phyloP scores from a whole-genome alignment of 2,329 filamentous ascomycete species.

The Neocatenulostroma microsporum region DNA sequence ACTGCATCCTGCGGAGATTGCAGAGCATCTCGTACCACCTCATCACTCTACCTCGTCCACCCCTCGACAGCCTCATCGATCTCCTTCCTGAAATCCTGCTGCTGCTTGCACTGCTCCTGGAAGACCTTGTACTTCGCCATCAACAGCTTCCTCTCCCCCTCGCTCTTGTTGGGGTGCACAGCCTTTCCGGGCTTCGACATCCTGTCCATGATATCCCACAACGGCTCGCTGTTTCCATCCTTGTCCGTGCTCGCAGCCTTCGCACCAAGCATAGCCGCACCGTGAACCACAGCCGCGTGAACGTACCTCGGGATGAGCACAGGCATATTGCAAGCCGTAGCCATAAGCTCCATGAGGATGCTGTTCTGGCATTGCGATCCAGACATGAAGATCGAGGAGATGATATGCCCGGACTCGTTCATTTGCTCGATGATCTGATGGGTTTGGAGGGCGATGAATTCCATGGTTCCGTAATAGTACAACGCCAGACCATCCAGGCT shows the following conservation, averaged over 20 bases:
- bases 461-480: slow-evolving; percentile 92
- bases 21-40: too few relatives aligned
- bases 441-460: slow-evolving; percentile 96
- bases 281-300: slow-evolving; percentile 90
- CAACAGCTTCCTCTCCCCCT: slow-evolving; percentile 68
- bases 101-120: slow-evolving; percentile 79
- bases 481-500: slow-evolving; percentile 79
- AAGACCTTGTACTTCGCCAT: slow-evolving; percentile 93
- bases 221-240: slow-evolving; percentile 69
- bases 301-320: slow-evolving; percentile 91
- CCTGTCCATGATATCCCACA: slow-evolving; percentile 96
- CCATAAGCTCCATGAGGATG: slow-evolving; percentile 83
- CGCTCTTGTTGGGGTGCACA: slow-evolving; percentile 65
- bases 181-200: slow-evolving; percentile 91
- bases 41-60: slow-evolving; percentile 25
- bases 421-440: slow-evolving; percentile 90
- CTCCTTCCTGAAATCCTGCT: slow-evolving; percentile 71
- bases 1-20: too few relatives aligned
- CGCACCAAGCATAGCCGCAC: slow-evolving; percentile 95
- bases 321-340: slow-evolving; percentile 83
- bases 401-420: slow-evolving; percentile 81
- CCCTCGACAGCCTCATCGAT: slow-evolving; percentile 54
- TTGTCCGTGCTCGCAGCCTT: slow-evolving; percentile 84
- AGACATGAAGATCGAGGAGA: slow-evolving; percentile 96
- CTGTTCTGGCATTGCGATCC: slow-evolving; percentile 96